These are phyloP conservation scores for Takakia lepidozioides DNA, from an alignment of 225 moss, liverwort and hornwort genomes.

Conservation along the genomic window DNA sequence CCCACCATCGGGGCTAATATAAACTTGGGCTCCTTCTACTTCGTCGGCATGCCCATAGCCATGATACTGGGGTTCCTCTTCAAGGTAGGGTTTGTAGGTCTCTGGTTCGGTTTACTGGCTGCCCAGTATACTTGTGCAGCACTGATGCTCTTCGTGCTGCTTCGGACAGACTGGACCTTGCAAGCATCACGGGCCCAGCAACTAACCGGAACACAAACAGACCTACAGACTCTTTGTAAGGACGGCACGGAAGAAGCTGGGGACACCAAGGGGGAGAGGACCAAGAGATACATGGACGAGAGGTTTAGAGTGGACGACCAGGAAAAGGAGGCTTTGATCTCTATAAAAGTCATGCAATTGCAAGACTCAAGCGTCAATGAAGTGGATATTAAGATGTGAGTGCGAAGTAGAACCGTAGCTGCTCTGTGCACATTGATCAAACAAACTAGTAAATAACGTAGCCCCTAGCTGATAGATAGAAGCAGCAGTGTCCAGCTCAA, in stretches of 20 bases:
- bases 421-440: too few relatives aligned
- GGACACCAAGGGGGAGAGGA: slow-evolving; percentile 5
- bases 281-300: neutral
- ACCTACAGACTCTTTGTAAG: neutral
- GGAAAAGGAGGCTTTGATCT: slow-evolving; percentile 29
- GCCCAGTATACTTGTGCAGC: slow-evolving; percentile 82
- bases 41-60: slow-evolving; percentile 86
- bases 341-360: slow-evolving; percentile 31
- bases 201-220: slow-evolving; percentile 12
- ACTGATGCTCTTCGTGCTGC: slow-evolving; percentile 34
- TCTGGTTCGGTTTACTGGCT: slow-evolving; percentile 89
- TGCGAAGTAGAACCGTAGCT: too few relatives aligned
- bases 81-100: slow-evolving; percentile 67
- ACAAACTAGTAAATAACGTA: too few relatives aligned
- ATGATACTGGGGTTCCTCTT: slow-evolving; percentile 81
- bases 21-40: slow-evolving; percentile 79
- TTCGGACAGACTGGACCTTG: slow-evolving; percentile 35
- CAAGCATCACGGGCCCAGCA: slow-evolving; percentile 39
- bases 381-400: too few relatives aligned
- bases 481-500: too few relatives aligned
- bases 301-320: slow-evolving; percentile 7
- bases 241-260: slow-evolving; percentile 15
- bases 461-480: too few relatives aligned
- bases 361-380: too few relatives aligned
- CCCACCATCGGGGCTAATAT: slow-evolving; percentile 73